Evolutionary conservation across 1,284 basidiomycete genomes (phyloP).

Genomic region (Somion occarium): DNA sequence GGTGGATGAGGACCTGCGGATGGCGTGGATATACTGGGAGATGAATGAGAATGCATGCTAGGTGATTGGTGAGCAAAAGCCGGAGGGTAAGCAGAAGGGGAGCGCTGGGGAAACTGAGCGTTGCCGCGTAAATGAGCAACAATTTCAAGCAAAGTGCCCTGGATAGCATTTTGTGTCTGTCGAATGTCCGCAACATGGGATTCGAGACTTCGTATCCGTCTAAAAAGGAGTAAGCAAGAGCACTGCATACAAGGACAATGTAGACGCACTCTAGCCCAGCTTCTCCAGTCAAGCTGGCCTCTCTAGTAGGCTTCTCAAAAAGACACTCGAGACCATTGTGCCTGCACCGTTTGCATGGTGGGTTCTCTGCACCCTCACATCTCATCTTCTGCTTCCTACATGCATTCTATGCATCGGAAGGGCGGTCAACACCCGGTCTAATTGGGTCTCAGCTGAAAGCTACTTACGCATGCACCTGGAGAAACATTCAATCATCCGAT

Average conservation of each 20-base stretch:
- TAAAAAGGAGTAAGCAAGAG: constrained; percentile 28
- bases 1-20: constrained; percentile 32
- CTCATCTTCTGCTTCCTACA: constrained; percentile 86
- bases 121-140: constrained; percentile 60
- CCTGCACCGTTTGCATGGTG: constrained; percentile 85
- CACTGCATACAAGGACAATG: constrained; percentile 1
- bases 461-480: constrained; percentile 72
- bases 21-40: constrained; percentile 61
- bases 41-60: constrained; percentile 47
- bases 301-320: constrained; percentile 85
- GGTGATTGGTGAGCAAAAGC: constrained; percentile 60
- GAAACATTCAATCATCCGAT: constrained; percentile 14
- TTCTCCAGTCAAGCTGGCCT: constrained; percentile 79
- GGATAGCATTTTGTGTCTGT: constrained; percentile 64
- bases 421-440: no score
- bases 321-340: constrained; percentile 83
- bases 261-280: constrained; percentile 81
- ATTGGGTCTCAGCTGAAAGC: no score
- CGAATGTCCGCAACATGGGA: constrained; percentile 76
- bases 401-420: constrained; percentile 52
- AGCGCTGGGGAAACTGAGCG: constrained; percentile 42
- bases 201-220: constrained; percentile 84
- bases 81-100: constrained; percentile 56
- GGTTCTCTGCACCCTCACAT: constrained; percentile 87
- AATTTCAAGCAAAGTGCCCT: constrained; percentile 74